Percentiles rank a stretch among this genome's conserved stretches.
Conservation (phyloP, 306 rosid genomes). For the Casuarina glauca region DNA sequence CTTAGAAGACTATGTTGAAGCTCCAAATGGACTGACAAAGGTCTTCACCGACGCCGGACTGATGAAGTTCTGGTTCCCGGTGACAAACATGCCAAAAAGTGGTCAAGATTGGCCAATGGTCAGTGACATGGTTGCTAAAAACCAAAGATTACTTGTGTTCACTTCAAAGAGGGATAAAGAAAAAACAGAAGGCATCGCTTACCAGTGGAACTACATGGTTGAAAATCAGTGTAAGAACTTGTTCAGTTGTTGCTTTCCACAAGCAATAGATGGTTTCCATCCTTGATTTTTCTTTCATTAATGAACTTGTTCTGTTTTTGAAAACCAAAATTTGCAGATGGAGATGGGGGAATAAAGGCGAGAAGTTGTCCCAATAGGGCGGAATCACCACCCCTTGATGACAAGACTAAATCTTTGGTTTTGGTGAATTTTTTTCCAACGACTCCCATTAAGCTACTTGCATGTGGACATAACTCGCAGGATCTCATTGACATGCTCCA, state of each 20-base stretch:
- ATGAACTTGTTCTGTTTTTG: background rate
- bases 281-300: background rate
- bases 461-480: constrained; percentile 59
- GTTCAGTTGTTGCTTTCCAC: background rate
- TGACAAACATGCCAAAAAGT: constrained; percentile 66
- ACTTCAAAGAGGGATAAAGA: constrained; percentile 62
- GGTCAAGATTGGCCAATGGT: constrained; percentile 85
- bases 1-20: constrained; percentile 83
- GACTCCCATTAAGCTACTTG: constrained; percentile 44
- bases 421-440: constrained; percentile 67
- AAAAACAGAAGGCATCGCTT: constrained; percentile 76
- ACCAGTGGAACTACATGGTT: constrained; percentile 90
- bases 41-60: constrained; percentile 65
- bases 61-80: constrained; percentile 83
- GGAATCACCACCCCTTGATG: constrained; percentile 68
- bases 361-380: constrained; percentile 76
- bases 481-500: constrained; percentile 53
- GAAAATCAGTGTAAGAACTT: constrained; percentile 69
- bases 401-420: constrained; percentile 68
- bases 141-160: constrained; percentile 75
- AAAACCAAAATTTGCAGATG: constrained; percentile 50
- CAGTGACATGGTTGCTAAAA: constrained; percentile 73
- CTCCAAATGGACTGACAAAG: constrained; percentile 75
- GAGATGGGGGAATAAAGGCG: constrained; percentile 66
- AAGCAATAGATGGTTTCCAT: background rate